Conservation (phyloP, 441 rosid genomes). For the Pelargonium myrrhifolium region DNA sequence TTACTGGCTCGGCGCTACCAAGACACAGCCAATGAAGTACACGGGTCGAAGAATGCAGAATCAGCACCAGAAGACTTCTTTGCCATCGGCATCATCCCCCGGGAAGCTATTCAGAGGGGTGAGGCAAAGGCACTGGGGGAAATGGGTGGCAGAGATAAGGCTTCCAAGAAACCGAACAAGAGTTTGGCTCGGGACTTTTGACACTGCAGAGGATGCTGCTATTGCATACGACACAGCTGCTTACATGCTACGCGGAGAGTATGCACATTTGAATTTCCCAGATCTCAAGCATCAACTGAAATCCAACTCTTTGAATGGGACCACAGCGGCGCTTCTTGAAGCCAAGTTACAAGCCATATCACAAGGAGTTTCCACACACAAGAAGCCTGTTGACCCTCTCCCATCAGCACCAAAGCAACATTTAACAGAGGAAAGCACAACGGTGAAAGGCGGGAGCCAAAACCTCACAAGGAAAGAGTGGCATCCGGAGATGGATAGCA, state of each 20-base stretch:
- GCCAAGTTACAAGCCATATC: conserved; percentile 63
- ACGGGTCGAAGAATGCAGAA: conserved; percentile 33
- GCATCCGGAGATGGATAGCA: conserved; percentile 24
- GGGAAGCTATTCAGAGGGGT: conserved; percentile 79
- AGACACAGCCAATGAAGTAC: conserved; percentile 65
- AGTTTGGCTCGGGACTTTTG: conserved; percentile 81
- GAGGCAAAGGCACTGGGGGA: conserved; percentile 86
- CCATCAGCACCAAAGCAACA: conserved; percentile 10
- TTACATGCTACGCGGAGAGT: conserved; percentile 63
- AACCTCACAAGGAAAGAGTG: conserved; percentile 25
- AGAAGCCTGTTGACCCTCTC: conserved; percentile 15
- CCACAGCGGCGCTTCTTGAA: conserved; percentile 69
- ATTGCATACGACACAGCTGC: conserved; percentile 79
- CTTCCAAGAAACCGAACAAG: conserved; percentile 73
- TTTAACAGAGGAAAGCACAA: neutral
- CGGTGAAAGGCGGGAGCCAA: conserved; percentile 15
- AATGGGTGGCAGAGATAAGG: conserved; percentile 89
- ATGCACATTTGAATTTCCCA: conserved; percentile 74
- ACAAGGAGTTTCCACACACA: conserved; percentile 27
- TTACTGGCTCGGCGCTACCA: conserved; percentile 48
- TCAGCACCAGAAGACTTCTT: conserved; percentile 30
- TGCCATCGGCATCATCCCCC: conserved; percentile 21
- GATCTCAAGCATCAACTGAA: conserved; percentile 48
- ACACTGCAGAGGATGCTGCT: conserved; percentile 81
- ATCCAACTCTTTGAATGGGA: conserved; percentile 46